These are phyloP conservation scores for Cercophora newfieldiana DNA, from an alignment of 495 filamentous ascomycete species.

Conservation along the genomic window DNA sequence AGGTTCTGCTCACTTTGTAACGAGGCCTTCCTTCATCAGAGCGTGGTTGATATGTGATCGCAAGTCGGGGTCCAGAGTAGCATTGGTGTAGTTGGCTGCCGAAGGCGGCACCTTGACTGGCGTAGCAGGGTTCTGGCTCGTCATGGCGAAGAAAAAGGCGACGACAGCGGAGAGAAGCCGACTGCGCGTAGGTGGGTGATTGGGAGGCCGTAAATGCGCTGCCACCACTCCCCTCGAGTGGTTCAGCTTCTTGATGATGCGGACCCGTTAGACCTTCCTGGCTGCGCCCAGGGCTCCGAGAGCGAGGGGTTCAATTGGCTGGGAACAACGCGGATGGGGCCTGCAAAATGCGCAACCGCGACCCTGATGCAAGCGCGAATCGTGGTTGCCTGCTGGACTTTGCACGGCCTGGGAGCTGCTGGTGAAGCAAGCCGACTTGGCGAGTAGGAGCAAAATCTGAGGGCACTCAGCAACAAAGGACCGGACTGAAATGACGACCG, in stretches of 20 bases:
- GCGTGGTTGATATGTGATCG: slow-evolving; percentile 54
- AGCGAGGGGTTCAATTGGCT: not conserved
- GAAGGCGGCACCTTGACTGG: slow-evolving; percentile 54
- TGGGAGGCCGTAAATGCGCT: not conserved
- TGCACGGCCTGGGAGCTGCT: not conserved
- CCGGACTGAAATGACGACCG: not conserved
- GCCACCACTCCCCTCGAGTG: not conserved
- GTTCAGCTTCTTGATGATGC: not conserved
- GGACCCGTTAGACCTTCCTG: not conserved
- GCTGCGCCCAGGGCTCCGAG: not conserved
- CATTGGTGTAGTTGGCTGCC: slow-evolving; percentile 50
- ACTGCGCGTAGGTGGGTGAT: not conserved
- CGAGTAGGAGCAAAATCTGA: not conserved
- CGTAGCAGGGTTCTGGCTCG: slow-evolving; percentile 45
- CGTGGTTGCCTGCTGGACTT: not conserved
- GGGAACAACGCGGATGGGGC: not conserved
- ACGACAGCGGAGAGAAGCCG: not conserved
- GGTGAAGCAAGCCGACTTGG: not conserved
- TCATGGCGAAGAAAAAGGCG: slow-evolving; percentile 25
- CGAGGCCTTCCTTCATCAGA: slow-evolving; percentile 50
- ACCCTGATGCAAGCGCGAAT: not conserved
- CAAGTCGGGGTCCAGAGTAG: slow-evolving; percentile 52
- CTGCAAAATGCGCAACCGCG: not conserved
- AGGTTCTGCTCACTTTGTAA: slow-evolving; percentile 42
- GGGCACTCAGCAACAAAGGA: not conserved